A percentile compares a stretch with the other conserved stretches of the same genome.
Conservation (phyloP, 2,329 filamentous ascomycete species). For the Pleomassaria siparia region DNA sequence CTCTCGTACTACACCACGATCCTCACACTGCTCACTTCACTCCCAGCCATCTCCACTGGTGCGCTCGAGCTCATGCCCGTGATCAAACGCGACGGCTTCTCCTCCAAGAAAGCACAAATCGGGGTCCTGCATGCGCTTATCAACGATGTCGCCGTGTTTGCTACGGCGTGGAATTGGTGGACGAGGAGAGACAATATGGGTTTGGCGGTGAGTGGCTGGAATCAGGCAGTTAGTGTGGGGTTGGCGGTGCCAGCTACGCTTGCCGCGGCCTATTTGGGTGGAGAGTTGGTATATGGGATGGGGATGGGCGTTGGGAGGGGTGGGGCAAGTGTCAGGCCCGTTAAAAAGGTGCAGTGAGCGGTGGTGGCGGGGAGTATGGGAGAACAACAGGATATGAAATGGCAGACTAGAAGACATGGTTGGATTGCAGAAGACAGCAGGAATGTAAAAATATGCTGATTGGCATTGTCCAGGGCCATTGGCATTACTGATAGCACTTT, state of each 20-base stretch:
- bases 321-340: conserved; percentile 18
- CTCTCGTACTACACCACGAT: conserved; percentile 50
- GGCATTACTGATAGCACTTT: no score
- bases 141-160: conserved; percentile 46
- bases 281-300: conserved; percentile 48
- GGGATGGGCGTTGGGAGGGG: conserved; percentile 46
- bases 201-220: conserved; percentile 40
- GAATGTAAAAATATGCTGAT: no score
- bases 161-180: conserved; percentile 48
- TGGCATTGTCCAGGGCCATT: no score
- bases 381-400: no score
- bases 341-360: conserved; percentile 33
- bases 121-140: conserved; percentile 46
- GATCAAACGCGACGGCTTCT: conserved; percentile 47
- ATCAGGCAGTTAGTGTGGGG: conserved; percentile 41
- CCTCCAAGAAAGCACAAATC: conserved; percentile 45
- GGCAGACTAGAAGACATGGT: no score
- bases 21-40: conserved; percentile 38
- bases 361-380: no score
- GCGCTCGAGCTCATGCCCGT: conserved; percentile 43
- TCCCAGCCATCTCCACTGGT: conserved; percentile 38
- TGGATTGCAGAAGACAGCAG: no score
- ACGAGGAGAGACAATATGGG: conserved; percentile 33
- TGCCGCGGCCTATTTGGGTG: conserved; percentile 48
- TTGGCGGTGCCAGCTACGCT: conserved; percentile 39